Percentiles rank a stretch among this genome's conserved stretches.
phyloP scores from a whole-genome alignment of 139 green algal genomes.

The Chlamydomonas incerta region DNA sequence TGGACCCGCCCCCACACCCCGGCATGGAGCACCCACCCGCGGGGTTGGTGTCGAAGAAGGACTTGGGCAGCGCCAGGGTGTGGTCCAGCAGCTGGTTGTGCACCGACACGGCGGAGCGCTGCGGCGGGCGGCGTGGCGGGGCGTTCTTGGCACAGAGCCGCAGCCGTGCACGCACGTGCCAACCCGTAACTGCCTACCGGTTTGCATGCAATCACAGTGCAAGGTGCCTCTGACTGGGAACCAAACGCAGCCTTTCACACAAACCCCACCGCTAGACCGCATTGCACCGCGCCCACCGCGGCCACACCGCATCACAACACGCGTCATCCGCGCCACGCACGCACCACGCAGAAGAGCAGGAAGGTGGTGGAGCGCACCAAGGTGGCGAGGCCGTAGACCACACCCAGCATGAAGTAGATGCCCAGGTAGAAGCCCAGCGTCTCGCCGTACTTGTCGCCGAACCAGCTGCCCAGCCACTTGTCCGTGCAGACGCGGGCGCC shows the following conservation, averaged over 20 bases:
- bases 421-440: conserved; percentile 73
- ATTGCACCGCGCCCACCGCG: too few relatives aligned
- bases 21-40: conserved; percentile 46
- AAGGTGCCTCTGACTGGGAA: too few relatives aligned
- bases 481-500: conserved; percentile 70
- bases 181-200: too few relatives aligned
- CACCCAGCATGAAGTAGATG: conserved; percentile 73
- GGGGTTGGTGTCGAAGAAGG: conserved; percentile 96
- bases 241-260: too few relatives aligned
- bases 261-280: too few relatives aligned
- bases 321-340: too few relatives aligned
- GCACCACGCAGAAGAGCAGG: conserved; percentile 55
- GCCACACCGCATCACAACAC: too few relatives aligned
- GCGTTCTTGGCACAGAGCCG: too few relatives aligned
- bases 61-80: conserved; percentile 81
- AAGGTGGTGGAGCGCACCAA: conserved; percentile 52
- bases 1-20: too few relatives aligned
- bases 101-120: conserved; percentile 55
- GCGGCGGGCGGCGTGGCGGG: too few relatives aligned
- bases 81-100: conserved; percentile 77
- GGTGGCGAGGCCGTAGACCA: conserved; percentile 61
- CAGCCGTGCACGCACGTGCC: too few relatives aligned
- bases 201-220: too few relatives aligned
- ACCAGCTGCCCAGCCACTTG: conserved; percentile 85
- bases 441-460: conserved; percentile 64